phyloP scores from a whole-genome alignment of 1,284 basidiomycete genomes.

The Pseudozyma pruni region DNA sequence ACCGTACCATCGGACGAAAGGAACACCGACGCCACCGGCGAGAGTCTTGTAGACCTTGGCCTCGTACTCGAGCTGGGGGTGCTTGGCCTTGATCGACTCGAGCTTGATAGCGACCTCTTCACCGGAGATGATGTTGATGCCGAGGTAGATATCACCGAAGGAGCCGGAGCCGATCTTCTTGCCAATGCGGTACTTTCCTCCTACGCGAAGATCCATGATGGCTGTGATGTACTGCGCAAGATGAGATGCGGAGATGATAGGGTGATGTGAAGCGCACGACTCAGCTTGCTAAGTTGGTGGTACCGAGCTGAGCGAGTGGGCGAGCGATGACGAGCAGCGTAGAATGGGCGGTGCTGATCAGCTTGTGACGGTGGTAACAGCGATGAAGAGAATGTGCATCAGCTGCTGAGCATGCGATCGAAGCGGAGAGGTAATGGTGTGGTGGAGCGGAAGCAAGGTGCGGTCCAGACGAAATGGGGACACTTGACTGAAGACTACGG shows the following conservation, averaged over 20 bases:
- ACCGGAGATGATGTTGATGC: slow-evolving; percentile 99
- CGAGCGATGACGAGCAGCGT: background rate
- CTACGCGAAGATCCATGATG: slow-evolving; percentile 88
- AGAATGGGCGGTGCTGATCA: background rate
- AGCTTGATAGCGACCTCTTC: slow-evolving; percentile 99
- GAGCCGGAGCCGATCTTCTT: slow-evolving; percentile 99
- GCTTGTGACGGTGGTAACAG: background rate
- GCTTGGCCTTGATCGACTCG: slow-evolving; percentile 99
- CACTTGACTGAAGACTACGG: background rate
- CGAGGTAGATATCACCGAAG: slow-evolving; percentile 99
- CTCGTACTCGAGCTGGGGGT: slow-evolving; percentile 99
- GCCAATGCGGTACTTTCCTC: slow-evolving; percentile 92
- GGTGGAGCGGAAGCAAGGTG: slow-evolving; percentile 10
- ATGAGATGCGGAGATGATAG: background rate
- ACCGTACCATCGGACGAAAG: slow-evolving; percentile 97
- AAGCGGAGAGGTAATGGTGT: background rate
- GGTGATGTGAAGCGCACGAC: background rate
- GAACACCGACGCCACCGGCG: slow-evolving; percentile 97
- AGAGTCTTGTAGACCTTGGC: slow-evolving; percentile 77
- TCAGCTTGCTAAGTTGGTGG: slow-evolving; percentile 3
- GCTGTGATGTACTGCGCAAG: slow-evolving; percentile 8
- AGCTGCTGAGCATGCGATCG: slow-evolving; percentile 5
- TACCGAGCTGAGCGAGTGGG: background rate
- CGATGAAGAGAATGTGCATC: slow-evolving; percentile 26
- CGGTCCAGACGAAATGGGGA: background rate